Conservation (phyloP, 257 asterid genomes). For the Henckelia pumila region DNA sequence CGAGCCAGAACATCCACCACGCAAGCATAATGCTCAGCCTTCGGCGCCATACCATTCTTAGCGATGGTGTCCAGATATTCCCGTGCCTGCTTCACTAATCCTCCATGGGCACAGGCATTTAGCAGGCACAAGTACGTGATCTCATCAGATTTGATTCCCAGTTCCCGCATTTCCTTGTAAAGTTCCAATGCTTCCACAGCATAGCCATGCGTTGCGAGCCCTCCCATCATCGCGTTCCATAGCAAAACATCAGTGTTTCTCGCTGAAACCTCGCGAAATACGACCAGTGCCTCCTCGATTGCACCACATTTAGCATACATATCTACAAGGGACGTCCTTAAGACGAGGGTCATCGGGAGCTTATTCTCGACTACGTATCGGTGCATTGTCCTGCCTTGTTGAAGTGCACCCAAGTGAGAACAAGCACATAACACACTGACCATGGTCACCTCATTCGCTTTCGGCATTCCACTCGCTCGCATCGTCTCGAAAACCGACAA, state of each 20-base stretch:
- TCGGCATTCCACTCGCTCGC: conserved; percentile 32
- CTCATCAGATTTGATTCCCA: conserved; percentile 46
- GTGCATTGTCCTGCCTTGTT: conserved; percentile 64
- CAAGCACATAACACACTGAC: conserved; percentile 72
- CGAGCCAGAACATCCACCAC: conserved; percentile 79
- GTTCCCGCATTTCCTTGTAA: conserved; percentile 38
- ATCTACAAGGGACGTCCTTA: conserved; percentile 68
- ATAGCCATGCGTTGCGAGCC: conserved; percentile 75
- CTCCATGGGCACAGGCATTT: conserved; percentile 75
- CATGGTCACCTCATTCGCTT: conserved; percentile 74
- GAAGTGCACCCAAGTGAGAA: conserved; percentile 72
- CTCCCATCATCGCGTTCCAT: conserved; percentile 80
- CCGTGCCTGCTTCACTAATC: conserved; percentile 65
- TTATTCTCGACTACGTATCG: conserved; percentile 36
- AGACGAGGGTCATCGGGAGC: conserved; percentile 45
- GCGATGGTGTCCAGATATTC: conserved; percentile 40
- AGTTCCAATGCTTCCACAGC: conserved; percentile 40
- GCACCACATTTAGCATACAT: conserved; percentile 86
- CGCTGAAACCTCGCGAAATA: conserved; percentile 42
- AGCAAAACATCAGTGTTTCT: conserved; percentile 49
- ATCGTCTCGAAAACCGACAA: conserved; percentile 45
- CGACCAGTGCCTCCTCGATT: conserved; percentile 49
- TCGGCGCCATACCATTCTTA: conserved; percentile 47
- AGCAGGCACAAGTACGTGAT: conserved; percentile 68
- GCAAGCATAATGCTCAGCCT: conserved; percentile 73